Base-by-base conservation (phyloP, 106 monocot species). In the Dactylorhiza incarnata region DNA sequence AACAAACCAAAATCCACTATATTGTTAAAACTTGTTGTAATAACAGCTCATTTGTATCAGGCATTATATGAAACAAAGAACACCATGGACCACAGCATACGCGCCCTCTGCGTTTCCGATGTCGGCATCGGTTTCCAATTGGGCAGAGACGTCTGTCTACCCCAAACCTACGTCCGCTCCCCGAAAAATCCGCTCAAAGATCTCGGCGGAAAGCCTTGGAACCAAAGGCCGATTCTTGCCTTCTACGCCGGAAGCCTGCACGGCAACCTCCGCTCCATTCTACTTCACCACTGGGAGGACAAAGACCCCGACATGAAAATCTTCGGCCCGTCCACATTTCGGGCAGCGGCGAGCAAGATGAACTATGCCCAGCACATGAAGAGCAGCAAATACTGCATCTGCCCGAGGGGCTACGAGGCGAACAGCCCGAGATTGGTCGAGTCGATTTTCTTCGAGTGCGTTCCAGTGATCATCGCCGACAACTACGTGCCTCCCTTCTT, bases 181-280 rank as follows among this genome's bases (percentile, higher is more conserved):
- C 29, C 74, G 54, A 50, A 63, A 68, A 52, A 81, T 50, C 87
- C 84, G 23, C 84, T 79, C 12, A 73, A 68, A 63, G 77, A 83
- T 26, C 70, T 83, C 0, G 88, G 85, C 0, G 85, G 88, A 54
- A 63, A 23, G 23, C 77, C 80, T 14, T 69, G 80, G 3, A 45
- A 73, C 49, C 24, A 68, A 43, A 73, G 91, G 16, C 48, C 68
- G 2, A 82, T 78, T 14, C 82, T 91, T 5, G 85, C 84, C 20
- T 92, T 92, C 78, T 92, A 77, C 72, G 86, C 92, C n/a, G 92
- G 92, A 44, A 81, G 85, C 67, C 76, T 83, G 81, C 92, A 92
- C 69, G 91, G 91, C 2, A 61, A 80, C 29, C 79, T 88, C 37
- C 79, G 91, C 7, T 75, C 82, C 1, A 47, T 82, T 12, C 81